Evolutionary conservation across 2,329 filamentous ascomycete species (phyloP).

Genomic region (Sclerotinia sclerotiorum): DNA sequence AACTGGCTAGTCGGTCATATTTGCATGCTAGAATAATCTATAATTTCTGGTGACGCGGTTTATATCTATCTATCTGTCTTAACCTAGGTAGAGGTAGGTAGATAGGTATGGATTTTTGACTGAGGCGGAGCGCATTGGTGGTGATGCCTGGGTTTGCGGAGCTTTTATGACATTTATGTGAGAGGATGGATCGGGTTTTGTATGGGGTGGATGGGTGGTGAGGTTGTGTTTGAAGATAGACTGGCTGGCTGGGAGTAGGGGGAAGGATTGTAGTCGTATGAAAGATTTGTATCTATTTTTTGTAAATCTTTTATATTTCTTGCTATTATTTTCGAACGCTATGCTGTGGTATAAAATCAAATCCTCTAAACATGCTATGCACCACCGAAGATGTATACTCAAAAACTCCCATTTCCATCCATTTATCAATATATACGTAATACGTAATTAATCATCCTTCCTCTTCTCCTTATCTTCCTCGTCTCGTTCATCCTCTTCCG

Average conservation of each 20-base stretch:
- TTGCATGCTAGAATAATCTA: constrained; percentile 36
- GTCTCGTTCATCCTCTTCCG: constrained; percentile 19
- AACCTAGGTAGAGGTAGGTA: background rate
- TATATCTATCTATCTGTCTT: background rate
- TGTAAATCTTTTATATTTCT: background rate
- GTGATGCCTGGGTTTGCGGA: constrained; percentile 20
- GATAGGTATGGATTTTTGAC: background rate
- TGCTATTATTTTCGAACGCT: constrained; percentile 2
- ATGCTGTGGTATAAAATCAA: constrained; percentile 15
- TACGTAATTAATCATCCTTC: background rate
- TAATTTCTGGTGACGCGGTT: constrained; percentile 13
- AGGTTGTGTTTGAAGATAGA: background rate
- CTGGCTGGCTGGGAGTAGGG: background rate
- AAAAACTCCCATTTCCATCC: background rate
- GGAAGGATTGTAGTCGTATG: no score
- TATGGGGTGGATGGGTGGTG: background rate
- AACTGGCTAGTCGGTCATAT: constrained; percentile 38
- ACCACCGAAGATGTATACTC: background rate
- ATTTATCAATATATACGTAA: background rate
- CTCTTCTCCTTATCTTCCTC: constrained; percentile 1
- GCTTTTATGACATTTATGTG: constrained; percentile 16
- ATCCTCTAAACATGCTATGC: background rate
- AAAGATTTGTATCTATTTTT: background rate
- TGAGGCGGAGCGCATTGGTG: background rate
- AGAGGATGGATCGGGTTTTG: background rate